Conservation (phyloP, 2,329 filamentous ascomycete species). For the Ambrosiella beaveri region DNA sequence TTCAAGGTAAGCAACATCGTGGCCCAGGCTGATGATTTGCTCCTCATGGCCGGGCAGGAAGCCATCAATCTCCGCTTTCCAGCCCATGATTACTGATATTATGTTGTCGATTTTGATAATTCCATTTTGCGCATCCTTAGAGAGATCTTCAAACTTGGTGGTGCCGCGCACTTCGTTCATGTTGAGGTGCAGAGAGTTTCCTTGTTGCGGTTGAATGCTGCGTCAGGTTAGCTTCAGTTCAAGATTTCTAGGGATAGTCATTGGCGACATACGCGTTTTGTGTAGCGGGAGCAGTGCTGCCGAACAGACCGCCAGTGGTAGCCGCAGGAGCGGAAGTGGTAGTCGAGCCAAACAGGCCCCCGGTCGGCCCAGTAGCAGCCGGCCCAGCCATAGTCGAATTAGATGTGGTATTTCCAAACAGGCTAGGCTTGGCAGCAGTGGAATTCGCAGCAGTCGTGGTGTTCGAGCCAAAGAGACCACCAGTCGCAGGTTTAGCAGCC, state of each 20-base stretch:
- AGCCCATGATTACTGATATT: conserved; percentile 63
- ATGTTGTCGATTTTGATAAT: conserved; percentile 64
- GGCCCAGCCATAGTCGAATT: conserved; percentile 9
- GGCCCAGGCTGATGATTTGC: conserved; percentile 29
- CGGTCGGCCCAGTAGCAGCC: conserved; percentile 1
- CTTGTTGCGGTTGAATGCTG: conserved; percentile 5
- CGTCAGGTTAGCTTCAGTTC: not conserved
- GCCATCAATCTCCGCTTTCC: conserved; percentile 58
- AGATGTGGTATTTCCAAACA: conserved; percentile 10
- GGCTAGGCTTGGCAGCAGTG: conserved; percentile 13
- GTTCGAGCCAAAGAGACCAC: conserved; percentile 22
- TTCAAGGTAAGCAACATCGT: conserved; percentile 32
- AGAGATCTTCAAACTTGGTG: conserved; percentile 80
- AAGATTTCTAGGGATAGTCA: not conserved
- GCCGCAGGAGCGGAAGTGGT: conserved; percentile 4
- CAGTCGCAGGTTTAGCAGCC: conserved; percentile 19
- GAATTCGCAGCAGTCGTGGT: conserved; percentile 1
- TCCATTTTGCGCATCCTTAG: conserved; percentile 61
- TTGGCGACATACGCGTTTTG: not conserved
- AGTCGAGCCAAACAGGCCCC: not conserved
- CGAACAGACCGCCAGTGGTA: conserved; percentile 15
- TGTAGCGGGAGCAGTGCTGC: conserved; percentile 2
- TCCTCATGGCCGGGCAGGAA: conserved; percentile 41
- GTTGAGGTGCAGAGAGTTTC: conserved; percentile 62
- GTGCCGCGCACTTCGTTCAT: conserved; percentile 64